phyloP scores from a whole-genome alignment of 1,139 yeast species.

The Nakaseomyces sp. region DNA sequence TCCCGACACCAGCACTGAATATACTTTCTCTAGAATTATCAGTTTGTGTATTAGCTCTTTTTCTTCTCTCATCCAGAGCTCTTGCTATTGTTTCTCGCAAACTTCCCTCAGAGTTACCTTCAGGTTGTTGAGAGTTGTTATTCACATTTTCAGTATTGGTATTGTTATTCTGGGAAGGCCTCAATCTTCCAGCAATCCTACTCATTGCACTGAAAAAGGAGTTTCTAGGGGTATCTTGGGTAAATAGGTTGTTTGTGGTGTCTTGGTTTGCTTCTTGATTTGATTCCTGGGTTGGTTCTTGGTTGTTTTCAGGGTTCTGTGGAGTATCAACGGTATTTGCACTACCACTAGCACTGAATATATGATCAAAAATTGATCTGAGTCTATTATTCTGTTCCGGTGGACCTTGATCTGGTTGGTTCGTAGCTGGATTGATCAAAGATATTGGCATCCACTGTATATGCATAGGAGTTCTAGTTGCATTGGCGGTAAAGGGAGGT shows the following conservation, averaged over 20 bases:
- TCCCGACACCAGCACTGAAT: slow-evolving; percentile 16
- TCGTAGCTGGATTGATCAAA: neutral
- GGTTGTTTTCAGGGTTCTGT: neutral
- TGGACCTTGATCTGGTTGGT: slow-evolving; percentile 2
- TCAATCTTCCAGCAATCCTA: slow-evolving; percentile 2
- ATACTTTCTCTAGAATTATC: slow-evolving; percentile 5
- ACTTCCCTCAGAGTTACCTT: neutral
- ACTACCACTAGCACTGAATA: slow-evolving; percentile 12
- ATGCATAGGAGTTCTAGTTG: neutral
- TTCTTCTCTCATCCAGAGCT: neutral
- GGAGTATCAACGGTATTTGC: slow-evolving; percentile 4
- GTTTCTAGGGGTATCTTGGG: neutral
- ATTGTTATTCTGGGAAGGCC: slow-evolving; percentile 5
- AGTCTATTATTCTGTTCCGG: slow-evolving; percentile 13
- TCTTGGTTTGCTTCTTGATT: neutral
- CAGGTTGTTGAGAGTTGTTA: neutral
- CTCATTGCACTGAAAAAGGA: slow-evolving; percentile 5
- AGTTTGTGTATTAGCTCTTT: neutral
- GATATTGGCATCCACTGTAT: slow-evolving; percentile 5
- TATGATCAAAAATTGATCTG: slow-evolving; percentile 14
- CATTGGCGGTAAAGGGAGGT: neutral
- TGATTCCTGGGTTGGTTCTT: no score
- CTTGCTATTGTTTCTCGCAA: neutral
- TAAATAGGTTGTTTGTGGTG: slow-evolving; percentile 1
- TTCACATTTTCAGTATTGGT: neutral